Evolutionary conservation across 352 stramenopile genomes (phyloP), one percentile per base, ranked within the genome.

Genomic region (Elongisporangium anandrum): DNA sequence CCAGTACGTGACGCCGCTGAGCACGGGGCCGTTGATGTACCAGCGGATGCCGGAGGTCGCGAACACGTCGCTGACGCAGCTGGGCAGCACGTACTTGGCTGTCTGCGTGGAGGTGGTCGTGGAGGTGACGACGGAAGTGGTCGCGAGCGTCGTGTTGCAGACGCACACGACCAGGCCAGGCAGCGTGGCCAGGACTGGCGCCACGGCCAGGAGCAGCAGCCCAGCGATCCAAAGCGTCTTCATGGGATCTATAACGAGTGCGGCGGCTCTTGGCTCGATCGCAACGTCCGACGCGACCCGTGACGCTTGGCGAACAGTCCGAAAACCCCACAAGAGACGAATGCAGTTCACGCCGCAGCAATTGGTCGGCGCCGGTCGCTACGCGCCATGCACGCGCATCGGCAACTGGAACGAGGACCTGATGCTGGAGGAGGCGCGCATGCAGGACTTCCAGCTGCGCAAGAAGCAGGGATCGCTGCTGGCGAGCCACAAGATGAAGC

Each of bases 261-360:
- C 24, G 29, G 29, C 29, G 29, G 24, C 24, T 34, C 29, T 41
- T 41, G 29, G 29, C 6, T 13, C 1, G 29, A 41, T 41, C 29
- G 29, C 29, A 41, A 41, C 29, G 29, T 8, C 29, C 29, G 29
- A 41, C 29, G 9, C 5, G 29, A 8, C 5, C 9, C 29, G 29
- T 8, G 4, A 41, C 29, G 29, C 5, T 13, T 13, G 4, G n/a
- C n/a, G n/a, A n/a, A 34, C 24, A 34, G 13, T 41, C 9, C 24
- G 24, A 9, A 41, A 41, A 41, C 5, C 29, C 29, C 29, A 41
- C 5, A 15, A 41, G 4, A 8, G 29, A 2, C 5, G 9, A 7
- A 96, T 96, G 87, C 85, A 95, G 65, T 95, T 96, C 67, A 96
- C 87, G n/a, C 87, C 87, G 41, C 87, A 96, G 68, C 87, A 96